Percentiles rank a stretch among this genome's conserved stretches.
phyloP scores from a whole-genome alignment of 179 eudicot species.

The Patellifolia procumbens region DNA sequence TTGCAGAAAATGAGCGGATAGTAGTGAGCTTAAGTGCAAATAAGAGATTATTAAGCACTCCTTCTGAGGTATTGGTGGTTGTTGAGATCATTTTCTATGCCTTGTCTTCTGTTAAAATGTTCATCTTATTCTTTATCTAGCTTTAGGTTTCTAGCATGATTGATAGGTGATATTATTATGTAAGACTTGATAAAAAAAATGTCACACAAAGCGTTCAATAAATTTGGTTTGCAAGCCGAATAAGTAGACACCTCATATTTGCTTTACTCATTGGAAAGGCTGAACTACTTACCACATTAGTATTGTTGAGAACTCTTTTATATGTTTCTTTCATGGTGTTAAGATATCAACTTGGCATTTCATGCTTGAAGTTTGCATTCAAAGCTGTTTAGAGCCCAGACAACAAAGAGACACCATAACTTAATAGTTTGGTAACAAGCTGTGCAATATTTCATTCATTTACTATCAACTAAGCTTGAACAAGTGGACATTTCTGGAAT shows the following conservation, averaged over 20 bases:
- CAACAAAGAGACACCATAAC: too few relatives aligned
- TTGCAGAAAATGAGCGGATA: constrained; percentile 38
- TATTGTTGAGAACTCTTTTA: too few relatives aligned
- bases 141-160: too few relatives aligned
- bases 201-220: not conserved
- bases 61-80: constrained; percentile 26
- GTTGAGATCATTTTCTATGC: not conserved
- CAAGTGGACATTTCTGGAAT: too few relatives aligned
- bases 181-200: not conserved
- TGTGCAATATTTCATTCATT: too few relatives aligned
- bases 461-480: too few relatives aligned
- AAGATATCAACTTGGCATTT: too few relatives aligned
- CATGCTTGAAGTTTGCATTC: too few relatives aligned
- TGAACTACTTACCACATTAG: not conserved
- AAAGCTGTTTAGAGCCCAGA: too few relatives aligned
- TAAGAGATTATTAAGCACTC: constrained; percentile 3
- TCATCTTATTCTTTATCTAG: not conserved
- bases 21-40: not conserved
- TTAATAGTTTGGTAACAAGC: too few relatives aligned
- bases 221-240: not conserved
- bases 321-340: too few relatives aligned
- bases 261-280: not conserved
- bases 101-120: not conserved
- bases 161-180: not conserved
- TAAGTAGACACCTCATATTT: not conserved